Percentiles rank a stretch among this genome's conserved stretches.
Evolutionary conservation across 768 basidiomycete species (phyloP).

Genomic region (Tylopilus rubrobrunneus): DNA sequence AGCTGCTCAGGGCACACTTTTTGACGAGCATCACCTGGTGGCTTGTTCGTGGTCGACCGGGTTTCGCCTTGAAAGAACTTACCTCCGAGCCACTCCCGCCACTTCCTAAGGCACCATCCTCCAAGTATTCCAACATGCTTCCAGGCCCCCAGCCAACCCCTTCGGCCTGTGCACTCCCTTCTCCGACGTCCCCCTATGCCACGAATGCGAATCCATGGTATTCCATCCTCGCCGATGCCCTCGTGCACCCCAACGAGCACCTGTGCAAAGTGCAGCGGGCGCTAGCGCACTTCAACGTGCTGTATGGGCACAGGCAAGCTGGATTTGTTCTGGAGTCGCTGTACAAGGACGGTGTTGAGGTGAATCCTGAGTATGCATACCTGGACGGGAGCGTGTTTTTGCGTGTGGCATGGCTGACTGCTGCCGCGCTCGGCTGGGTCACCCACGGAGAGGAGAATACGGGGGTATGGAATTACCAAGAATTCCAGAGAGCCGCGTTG

Average conservation of each 20-base stretch:
- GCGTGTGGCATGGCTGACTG: constrained; percentile 50
- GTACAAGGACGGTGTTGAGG: constrained; percentile 24
- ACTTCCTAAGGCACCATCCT: constrained; percentile 13
- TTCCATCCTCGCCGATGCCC: constrained; percentile 46
- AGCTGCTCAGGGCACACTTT: constrained; percentile 60
- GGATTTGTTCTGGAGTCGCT: constrained; percentile 31
- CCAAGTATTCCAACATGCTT: constrained; percentile 22
- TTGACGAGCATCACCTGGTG: constrained; percentile 48
- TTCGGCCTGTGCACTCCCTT: constrained; percentile 24
- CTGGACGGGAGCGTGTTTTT: constrained; percentile 65
- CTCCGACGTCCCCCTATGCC: constrained; percentile 33
- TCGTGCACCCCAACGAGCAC: constrained; percentile 60
- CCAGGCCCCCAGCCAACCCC: constrained; percentile 21
- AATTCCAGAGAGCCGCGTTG: constrained; percentile 24
- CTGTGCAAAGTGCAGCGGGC: constrained; percentile 47
- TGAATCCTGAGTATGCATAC: constrained; percentile 43
- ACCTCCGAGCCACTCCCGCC: constrained; percentile 32
- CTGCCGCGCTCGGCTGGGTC: constrained; percentile 39
- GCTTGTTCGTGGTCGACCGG: constrained; percentile 52
- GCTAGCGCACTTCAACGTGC: constrained; percentile 40
- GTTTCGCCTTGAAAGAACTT: constrained; percentile 48
- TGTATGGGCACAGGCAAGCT: constrained; percentile 41
- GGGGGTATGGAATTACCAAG: constrained; percentile 28
- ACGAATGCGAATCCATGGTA: constrained; percentile 56
- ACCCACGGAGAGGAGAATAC: constrained; percentile 35